Evolutionary conservation across 2,329 filamentous ascomycete genomes (phyloP).

Genomic region (Lojkania enalia): DNA sequence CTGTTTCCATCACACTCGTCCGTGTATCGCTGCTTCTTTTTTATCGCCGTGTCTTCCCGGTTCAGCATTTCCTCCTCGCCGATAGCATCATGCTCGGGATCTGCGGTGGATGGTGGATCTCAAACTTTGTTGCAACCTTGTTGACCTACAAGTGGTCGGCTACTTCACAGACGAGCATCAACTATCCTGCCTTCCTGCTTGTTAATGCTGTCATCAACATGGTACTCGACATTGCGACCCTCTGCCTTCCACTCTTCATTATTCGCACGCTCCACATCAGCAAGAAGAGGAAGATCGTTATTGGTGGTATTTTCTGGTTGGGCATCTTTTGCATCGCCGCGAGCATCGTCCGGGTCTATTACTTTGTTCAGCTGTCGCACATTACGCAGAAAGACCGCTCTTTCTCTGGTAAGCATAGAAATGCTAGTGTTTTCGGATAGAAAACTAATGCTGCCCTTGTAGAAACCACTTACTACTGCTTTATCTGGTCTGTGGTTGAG

Average conservation of each 20-base stretch:
- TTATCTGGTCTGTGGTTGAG: not conserved
- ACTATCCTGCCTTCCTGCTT: not conserved
- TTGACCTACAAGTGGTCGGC: too few relatives aligned
- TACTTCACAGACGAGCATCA: not conserved
- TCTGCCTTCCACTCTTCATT: not conserved
- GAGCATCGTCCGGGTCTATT: too few relatives aligned
- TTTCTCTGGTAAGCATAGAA: too few relatives aligned
- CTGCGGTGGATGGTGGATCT: not conserved
- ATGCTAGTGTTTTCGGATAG: too few relatives aligned
- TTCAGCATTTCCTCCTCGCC: not conserved
- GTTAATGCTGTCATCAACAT: not conserved
- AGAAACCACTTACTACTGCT: too few relatives aligned
- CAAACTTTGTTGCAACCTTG: too few relatives aligned
- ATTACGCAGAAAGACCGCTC: too few relatives aligned
- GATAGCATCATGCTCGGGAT: not conserved
- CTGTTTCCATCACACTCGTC: too few relatives aligned
- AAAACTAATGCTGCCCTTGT: too few relatives aligned
- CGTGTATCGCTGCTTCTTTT: too few relatives aligned
- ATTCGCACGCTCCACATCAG: not conserved
- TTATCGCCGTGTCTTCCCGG: not conserved
- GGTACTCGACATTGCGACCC: not conserved
- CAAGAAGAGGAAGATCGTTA: not conserved
- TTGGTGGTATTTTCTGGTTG: not conserved
- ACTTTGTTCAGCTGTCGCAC: too few relatives aligned
- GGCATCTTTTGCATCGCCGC: not conserved